Evolutionary conservation across 805 yeast species (phyloP).

Genomic region (Kodamaea kaohsiungensis): DNA sequence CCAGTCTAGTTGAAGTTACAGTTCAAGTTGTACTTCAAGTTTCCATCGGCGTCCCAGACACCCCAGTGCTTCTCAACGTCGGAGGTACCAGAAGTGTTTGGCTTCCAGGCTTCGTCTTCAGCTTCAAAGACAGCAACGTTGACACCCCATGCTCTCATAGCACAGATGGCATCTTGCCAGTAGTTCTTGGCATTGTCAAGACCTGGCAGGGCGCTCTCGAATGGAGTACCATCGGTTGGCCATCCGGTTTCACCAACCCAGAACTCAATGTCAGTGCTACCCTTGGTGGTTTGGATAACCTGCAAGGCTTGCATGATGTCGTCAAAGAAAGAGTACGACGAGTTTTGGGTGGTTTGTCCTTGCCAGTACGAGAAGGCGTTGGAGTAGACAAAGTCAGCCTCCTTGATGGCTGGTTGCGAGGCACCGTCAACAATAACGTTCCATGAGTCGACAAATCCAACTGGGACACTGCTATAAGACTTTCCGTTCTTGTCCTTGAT

Average conservation of each 20-base stretch:
- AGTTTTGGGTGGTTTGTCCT: constrained; percentile 82
- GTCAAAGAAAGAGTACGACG: constrained; percentile 90
- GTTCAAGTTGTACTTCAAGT: constrained; percentile 38
- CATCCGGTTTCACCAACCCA: constrained; percentile 99
- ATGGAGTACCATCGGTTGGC: constrained; percentile 85
- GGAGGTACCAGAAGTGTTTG: constrained; percentile 79
- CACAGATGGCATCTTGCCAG: constrained; percentile 91
- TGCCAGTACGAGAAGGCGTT: constrained; percentile 99
- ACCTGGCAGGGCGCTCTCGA: constrained; percentile 65
- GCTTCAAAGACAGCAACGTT: constrained; percentile 94
- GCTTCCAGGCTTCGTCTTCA: constrained; percentile 95
- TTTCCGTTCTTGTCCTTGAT: constrained; percentile 81
- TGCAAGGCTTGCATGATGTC: constrained; percentile 98
- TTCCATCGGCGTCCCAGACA: constrained; percentile 60
- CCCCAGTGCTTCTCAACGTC: constrained; percentile 97
- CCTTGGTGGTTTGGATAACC: constrained; percentile 81
- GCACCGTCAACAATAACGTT: constrained; percentile 82
- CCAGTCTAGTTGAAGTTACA: constrained; percentile 26
- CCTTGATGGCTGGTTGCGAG: constrained; percentile 67
- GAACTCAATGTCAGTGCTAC: constrained; percentile 80
- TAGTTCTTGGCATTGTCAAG: constrained; percentile 70
- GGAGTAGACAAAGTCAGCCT: constrained; percentile 84
- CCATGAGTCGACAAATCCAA: constrained; percentile 98
- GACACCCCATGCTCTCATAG: constrained; percentile 93
- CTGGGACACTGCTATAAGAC: constrained; percentile 68